Evolutionary conservation across 2,329 filamentous ascomycete species (phyloP).

Genomic region (Pyrenophora seminiperda): DNA sequence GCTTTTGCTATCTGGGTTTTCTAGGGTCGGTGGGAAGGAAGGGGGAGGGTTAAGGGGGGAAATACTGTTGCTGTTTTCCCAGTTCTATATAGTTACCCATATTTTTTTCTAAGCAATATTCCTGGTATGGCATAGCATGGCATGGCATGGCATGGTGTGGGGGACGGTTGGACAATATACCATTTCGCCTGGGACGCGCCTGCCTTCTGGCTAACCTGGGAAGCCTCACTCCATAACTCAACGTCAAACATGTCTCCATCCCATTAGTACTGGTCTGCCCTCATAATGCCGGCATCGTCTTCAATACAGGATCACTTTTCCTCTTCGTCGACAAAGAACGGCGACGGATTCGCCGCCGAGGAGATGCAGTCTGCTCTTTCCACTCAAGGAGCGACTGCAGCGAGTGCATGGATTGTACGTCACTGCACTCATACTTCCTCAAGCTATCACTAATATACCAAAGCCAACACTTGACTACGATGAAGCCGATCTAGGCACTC

Average conservation of each 20-base stretch:
- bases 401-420: conserved; percentile 21
- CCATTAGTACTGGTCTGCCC: too few relatives aligned
- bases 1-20: neutral
- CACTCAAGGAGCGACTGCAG: conserved; percentile 38
- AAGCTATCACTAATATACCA: conserved; percentile 34
- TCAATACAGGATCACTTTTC: conserved; percentile 55
- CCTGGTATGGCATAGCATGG: too few relatives aligned
- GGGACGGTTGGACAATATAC: too few relatives aligned
- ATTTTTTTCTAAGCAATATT: too few relatives aligned
- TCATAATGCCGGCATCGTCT: conserved; percentile 43
- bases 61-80: too few relatives aligned
- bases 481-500: conserved; percentile 53
- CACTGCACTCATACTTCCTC: neutral
- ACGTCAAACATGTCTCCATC: too few relatives aligned
- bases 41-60: too few relatives aligned
- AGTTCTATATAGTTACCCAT: too few relatives aligned
- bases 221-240: too few relatives aligned
- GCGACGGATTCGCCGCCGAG: conserved; percentile 60
- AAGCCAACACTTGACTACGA: conserved; percentile 55
- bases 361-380: conserved; percentile 52
- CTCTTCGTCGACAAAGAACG: conserved; percentile 34
- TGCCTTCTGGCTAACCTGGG: too few relatives aligned
- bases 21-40: too few relatives aligned
- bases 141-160: too few relatives aligned
- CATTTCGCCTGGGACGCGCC: neutral